These are phyloP conservation scores for Botryotinia convoluta DNA, from an alignment of 2,329 filamentous ascomycete species.

Conservation along the genomic window DNA sequence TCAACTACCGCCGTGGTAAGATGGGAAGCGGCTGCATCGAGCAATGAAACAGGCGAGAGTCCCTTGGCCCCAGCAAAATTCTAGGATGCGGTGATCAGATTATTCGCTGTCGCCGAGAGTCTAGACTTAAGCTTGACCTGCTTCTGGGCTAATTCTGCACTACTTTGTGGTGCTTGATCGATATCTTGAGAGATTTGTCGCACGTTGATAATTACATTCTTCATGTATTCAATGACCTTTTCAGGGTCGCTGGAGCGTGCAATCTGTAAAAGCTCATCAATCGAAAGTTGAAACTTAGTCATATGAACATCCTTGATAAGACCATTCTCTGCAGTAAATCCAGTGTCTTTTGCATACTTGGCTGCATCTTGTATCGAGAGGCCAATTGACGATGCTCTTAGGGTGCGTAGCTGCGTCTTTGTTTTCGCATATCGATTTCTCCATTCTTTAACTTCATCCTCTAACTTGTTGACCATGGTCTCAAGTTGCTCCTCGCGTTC, in stretches of 20 bases:
- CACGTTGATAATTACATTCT: constrained; percentile 77
- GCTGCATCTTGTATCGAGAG: constrained; percentile 68
- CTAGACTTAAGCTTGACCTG: constrained; percentile 72
- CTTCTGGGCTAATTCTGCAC: constrained; percentile 52
- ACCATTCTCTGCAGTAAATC: constrained; percentile 68
- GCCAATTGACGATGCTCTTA: constrained; percentile 78
- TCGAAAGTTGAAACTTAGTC: constrained; percentile 90
- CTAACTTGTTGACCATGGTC: constrained; percentile 70
- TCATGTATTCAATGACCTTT: constrained; percentile 80
- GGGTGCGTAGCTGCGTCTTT: constrained; percentile 80
- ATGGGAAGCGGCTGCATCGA: constrained; percentile 92
- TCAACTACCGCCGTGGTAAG: constrained; percentile 83
- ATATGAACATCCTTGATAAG: constrained; percentile 88
- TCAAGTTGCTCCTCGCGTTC: constrained; percentile 80
- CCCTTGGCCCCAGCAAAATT: constrained; percentile 82
- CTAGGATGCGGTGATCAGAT: constrained; percentile 90
- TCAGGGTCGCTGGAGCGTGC: constrained; percentile 73
- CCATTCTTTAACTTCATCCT: constrained; percentile 85
- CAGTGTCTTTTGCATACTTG: constrained; percentile 62
- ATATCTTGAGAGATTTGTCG: constrained; percentile 83
- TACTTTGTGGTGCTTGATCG: constrained; percentile 54
- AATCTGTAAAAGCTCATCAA: constrained; percentile 82
- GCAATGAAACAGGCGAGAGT: constrained; percentile 84
- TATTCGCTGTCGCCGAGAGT: constrained; percentile 92
- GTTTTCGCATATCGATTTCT: constrained; percentile 82